These are phyloP conservation scores for Apiospora malaysiana DNA, from an alignment of 2,329 filamentous ascomycete genomes.

Conservation along the genomic window DNA sequence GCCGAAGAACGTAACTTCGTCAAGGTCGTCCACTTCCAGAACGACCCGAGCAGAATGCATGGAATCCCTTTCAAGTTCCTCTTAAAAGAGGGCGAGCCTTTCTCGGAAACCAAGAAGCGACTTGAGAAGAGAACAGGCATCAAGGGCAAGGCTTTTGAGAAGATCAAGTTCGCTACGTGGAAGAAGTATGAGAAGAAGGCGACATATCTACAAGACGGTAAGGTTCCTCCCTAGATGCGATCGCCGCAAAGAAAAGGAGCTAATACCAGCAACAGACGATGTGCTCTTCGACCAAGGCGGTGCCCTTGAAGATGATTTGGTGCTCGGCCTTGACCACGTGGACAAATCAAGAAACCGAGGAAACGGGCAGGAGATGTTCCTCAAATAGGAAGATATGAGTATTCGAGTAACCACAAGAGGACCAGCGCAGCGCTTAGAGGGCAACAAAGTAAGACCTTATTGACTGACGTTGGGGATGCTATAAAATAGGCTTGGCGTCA, in stretches of 20 bases:
- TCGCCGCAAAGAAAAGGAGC: constrained; percentile 2
- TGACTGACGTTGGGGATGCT: neutral
- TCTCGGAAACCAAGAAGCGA: constrained; percentile 93
- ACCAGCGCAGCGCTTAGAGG: neutral
- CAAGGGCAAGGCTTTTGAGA: constrained; percentile 98
- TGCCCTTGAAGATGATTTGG: constrained; percentile 61
- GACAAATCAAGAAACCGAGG: constrained; percentile 64
- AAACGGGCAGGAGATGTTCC: constrained; percentile 69
- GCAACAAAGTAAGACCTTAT: neutral
- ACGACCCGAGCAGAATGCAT: constrained; percentile 82
- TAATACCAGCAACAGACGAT: constrained; percentile 55
- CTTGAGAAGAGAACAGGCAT: constrained; percentile 90
- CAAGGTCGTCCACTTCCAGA: constrained; percentile 90
- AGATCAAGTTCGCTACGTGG: constrained; percentile 93
- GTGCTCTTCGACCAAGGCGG: constrained; percentile 58
- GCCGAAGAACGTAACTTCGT: constrained; percentile 66
- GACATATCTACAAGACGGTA: constrained; percentile 83
- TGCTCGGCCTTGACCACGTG: constrained; percentile 69
- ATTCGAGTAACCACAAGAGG: no score
- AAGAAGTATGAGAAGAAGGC: constrained; percentile 40
- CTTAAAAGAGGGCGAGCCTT: constrained; percentile 82
- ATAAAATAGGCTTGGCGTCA: constrained; percentile 4
- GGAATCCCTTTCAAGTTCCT: constrained; percentile 92
- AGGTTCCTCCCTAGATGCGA: constrained; percentile 40
- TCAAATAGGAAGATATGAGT: constrained; percentile 39